Percentiles rank a stretch among this genome's conserved stretches.
Conservation (phyloP, 768 basidiomycete genomes). For the Cyathus striatus region DNA sequence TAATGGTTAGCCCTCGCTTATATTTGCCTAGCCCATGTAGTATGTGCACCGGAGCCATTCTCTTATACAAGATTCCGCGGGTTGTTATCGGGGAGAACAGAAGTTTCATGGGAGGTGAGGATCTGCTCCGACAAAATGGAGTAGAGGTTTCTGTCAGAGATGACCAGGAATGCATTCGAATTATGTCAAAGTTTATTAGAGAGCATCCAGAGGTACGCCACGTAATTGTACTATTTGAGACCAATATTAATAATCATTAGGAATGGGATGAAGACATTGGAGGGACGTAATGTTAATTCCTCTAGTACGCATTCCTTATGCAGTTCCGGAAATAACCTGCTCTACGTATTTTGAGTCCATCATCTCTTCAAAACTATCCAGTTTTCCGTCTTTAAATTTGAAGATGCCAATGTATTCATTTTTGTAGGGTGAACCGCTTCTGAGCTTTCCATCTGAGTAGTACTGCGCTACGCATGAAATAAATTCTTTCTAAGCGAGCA, state of each 20-base stretch:
- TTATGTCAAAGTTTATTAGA: conserved; percentile 54
- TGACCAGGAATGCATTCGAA: conserved; percentile 41
- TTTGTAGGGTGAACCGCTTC: background rate
- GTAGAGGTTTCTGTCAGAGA: conserved; percentile 50
- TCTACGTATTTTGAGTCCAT: background rate
- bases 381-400: background rate
- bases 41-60: conserved; percentile 61
- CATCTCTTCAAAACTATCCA: background rate
- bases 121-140: conserved; percentile 43
- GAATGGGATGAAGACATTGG: conserved; percentile 65
- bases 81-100: conserved; percentile 63
- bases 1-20: background rate
- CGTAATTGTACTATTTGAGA: conserved; percentile 3
- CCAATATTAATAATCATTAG: conserved; percentile 9
- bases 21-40: conserved; percentile 44
- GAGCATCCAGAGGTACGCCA: conserved; percentile 46
- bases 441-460: background rate
- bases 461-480: background rate
- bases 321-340: background rate
- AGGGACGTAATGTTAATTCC: conserved; percentile 19
- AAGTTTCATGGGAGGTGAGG: conserved; percentile 51
- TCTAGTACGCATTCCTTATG: too few relatives aligned
- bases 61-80: conserved; percentile 60
- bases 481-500: too few relatives aligned
- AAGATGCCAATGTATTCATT: background rate